A percentile compares a stretch with the other conserved stretches of the same genome.
Evolutionary conservation across 2,329 filamentous ascomycete species (phyloP).

Genomic region (Neofusicoccum cordaticola): DNA sequence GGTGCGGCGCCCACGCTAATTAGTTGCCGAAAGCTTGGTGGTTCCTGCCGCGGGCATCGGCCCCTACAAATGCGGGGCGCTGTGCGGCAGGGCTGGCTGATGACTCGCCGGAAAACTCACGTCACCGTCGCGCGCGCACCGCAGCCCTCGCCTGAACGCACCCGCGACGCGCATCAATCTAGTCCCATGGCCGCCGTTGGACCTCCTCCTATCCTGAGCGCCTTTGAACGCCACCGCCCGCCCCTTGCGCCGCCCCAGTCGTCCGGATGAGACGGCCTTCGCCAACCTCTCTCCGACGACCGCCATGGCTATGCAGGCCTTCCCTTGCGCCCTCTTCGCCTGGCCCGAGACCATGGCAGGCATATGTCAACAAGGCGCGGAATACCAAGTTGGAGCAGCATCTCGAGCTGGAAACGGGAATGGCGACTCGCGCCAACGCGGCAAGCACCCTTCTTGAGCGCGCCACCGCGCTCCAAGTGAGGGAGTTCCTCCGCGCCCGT

Average conservation of each 20-base stretch:
- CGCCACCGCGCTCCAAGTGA: neutral
- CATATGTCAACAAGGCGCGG: neutral
- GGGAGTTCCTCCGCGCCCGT: neutral
- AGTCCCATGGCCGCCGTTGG: neutral
- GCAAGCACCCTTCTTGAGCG: neutral
- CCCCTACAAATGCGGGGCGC: neutral
- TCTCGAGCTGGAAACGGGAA: neutral
- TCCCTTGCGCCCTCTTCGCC: neutral
- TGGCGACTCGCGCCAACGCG: neutral
- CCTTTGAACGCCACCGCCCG: neutral
- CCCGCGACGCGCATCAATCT: neutral
- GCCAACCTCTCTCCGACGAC: neutral
- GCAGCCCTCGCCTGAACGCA: neutral
- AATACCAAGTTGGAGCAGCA: neutral
- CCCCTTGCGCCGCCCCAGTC: neutral
- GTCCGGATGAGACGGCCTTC: neutral
- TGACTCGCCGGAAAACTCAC: neutral
- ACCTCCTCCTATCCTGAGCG: neutral
- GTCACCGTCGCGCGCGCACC: neutral
- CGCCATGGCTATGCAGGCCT: neutral
- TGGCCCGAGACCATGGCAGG: neutral
- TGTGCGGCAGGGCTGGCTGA: neutral
- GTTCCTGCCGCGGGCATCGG: neutral
- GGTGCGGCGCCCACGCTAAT: neutral
- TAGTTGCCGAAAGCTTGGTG: neutral